Evolutionary conservation across 345 rosid genomes (phyloP).

Genomic region (Iberis pinnata): DNA sequence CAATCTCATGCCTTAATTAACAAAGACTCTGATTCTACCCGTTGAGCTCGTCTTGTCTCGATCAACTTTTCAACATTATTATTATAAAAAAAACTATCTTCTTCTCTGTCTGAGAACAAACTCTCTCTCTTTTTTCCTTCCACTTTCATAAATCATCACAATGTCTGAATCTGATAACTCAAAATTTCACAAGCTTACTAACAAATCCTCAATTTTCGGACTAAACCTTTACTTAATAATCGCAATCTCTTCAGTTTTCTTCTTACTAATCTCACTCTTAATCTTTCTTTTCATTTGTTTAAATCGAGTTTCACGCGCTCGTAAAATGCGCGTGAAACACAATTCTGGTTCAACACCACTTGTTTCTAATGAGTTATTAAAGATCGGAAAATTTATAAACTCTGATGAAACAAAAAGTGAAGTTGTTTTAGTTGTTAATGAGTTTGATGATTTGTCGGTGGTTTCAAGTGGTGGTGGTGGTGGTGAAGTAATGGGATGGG

Average conservation of each 20-base stretch:
- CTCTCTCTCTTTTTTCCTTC: too few species aligned
- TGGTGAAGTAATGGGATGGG: slow-evolving; percentile 74
- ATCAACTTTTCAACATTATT: slow-evolving; percentile 16
- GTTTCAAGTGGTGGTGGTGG: slow-evolving; percentile 44
- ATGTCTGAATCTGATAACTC: slow-evolving; percentile 56
- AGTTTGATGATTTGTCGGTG: slow-evolving; percentile 34
- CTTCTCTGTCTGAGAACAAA: slow-evolving; percentile 1
- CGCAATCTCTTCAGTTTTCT: slow-evolving; percentile 36
- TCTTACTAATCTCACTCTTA: slow-evolving; percentile 34
- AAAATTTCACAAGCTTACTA: slow-evolving; percentile 29
- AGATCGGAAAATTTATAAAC: slow-evolving; percentile 38
- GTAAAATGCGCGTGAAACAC: slow-evolving; percentile 52
- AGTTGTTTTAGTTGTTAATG: slow-evolving; percentile 26
- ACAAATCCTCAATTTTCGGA: slow-evolving; percentile 43
- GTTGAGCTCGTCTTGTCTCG: slow-evolving; percentile 23
- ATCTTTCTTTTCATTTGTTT: slow-evolving; percentile 52
- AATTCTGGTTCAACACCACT: slow-evolving; percentile 68
- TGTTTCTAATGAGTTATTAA: slow-evolving; percentile 63
- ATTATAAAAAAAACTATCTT: too few species aligned
- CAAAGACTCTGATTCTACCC: slow-evolving; percentile 22
- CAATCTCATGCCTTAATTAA: slow-evolving; percentile 7
- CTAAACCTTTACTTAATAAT: slow-evolving; percentile 54
- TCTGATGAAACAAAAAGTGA: slow-evolving; percentile 25
- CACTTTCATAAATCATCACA: too few species aligned
- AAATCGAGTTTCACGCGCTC: slow-evolving; percentile 44